Conservation (phyloP, 805 yeast species). For the Allodekkera sacchari region DNA sequence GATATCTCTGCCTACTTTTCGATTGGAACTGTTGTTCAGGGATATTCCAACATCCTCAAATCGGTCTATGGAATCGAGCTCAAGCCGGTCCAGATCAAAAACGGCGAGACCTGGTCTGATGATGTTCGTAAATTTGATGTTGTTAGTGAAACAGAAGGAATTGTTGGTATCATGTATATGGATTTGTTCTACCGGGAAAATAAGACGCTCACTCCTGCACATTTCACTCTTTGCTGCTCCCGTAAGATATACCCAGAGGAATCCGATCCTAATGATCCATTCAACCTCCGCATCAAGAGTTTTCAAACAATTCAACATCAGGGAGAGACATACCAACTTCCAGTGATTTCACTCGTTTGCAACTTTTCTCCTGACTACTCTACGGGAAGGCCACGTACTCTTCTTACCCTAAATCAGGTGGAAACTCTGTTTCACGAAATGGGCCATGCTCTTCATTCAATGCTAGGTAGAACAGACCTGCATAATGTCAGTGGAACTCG, state of each 20-base stretch:
- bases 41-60: constrained; percentile 63
- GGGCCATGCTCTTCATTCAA: constrained; percentile 99
- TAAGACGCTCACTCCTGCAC: constrained; percentile 83
- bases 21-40: constrained; percentile 78
- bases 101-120: constrained; percentile 83
- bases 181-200: constrained; percentile 76
- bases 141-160: constrained; percentile 50
- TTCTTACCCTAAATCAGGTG: constrained; percentile 67
- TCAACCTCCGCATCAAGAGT: constrained; percentile 25
- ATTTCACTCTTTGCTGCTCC: constrained; percentile 93
- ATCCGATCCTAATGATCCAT: constrained; percentile 29
- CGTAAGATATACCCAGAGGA: constrained; percentile 60
- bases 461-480: constrained; percentile 83
- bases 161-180: constrained; percentile 77
- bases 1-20: constrained; percentile 69
- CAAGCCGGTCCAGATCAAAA: constrained; percentile 49
- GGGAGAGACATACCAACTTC: constrained; percentile 62
- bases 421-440: constrained; percentile 95
- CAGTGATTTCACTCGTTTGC: constrained; percentile 84
- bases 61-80: constrained; percentile 71
- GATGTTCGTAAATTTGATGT: constrained; percentile 82
- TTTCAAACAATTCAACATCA: constrained; percentile 29
- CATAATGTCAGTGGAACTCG: constrained; percentile 94
- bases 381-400: constrained; percentile 32
- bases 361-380: constrained; percentile 48